These are phyloP conservation scores for Phytopythium montanum DNA, from an alignment of 352 stramenopile genomes.

Conservation along the genomic window DNA sequence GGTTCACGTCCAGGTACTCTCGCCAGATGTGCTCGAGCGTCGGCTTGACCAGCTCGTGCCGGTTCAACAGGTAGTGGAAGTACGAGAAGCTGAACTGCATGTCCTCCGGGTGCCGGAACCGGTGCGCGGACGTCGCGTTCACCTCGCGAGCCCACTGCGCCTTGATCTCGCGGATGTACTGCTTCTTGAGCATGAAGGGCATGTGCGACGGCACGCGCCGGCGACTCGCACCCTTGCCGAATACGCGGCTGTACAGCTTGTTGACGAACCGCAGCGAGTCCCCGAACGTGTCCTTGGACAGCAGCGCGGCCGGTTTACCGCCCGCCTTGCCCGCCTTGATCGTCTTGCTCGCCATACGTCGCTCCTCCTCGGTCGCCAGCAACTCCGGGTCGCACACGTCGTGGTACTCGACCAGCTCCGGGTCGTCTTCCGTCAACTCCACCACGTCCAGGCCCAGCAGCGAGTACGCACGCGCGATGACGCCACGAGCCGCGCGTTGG, in stretches of 20 bases:
- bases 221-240: slow-evolving; percentile 66
- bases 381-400: slow-evolving; percentile 41
- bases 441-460: slow-evolving; percentile 36
- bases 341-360: too few relatives aligned
- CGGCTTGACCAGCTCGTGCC: slow-evolving; percentile 69
- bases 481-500: neutral
- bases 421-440: slow-evolving; percentile 35
- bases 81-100: slow-evolving; percentile 96
- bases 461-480: slow-evolving; percentile 22
- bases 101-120: slow-evolving; percentile 90
- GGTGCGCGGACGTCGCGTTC: slow-evolving; percentile 74
- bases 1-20: slow-evolving; percentile 89
- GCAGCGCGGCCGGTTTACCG: slow-evolving; percentile 30
- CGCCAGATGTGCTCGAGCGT: slow-evolving; percentile 79
- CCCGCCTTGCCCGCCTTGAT: neutral
- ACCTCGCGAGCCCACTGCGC: slow-evolving; percentile 67
- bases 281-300: slow-evolving; percentile 90
- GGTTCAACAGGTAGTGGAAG: slow-evolving; percentile 93
- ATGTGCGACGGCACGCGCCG: slow-evolving; percentile 93
- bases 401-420: slow-evolving; percentile 69
- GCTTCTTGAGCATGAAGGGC: slow-evolving; percentile 91
- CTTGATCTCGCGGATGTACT: slow-evolving; percentile 90
- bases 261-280: slow-evolving; percentile 92
- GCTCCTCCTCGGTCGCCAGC: neutral
- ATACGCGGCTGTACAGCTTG: slow-evolving; percentile 87